phyloP scores from a whole-genome alignment of 768 basidiomycete genomes.

The Mycena albidolilacea region DNA sequence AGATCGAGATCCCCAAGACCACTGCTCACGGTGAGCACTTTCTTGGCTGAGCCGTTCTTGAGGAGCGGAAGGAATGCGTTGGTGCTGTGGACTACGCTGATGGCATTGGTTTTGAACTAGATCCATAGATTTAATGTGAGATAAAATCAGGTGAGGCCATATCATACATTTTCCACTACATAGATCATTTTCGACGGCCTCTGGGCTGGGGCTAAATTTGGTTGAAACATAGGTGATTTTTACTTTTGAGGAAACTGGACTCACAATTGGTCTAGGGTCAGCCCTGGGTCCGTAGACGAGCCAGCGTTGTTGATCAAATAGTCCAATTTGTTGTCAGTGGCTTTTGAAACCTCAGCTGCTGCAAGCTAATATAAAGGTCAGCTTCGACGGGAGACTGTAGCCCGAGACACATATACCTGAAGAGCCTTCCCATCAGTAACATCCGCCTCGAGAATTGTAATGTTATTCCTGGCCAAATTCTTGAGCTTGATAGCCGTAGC shows the following conservation, averaged over 20 bases:
- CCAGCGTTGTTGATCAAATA: conserved; percentile 22
- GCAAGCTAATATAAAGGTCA: background rate
- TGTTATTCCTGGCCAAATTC: background rate
- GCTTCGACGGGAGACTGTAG: background rate
- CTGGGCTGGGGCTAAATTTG: background rate
- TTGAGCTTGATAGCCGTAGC: background rate
- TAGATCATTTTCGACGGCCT: conserved; percentile 10
- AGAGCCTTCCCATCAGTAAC: background rate
- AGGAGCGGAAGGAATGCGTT: conserved; percentile 23
- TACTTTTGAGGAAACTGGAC: background rate
- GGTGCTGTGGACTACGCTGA: conserved; percentile 20
- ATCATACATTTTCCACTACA: conserved; percentile 8
- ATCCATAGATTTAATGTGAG: background rate
- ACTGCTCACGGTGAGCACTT: conserved; percentile 51
- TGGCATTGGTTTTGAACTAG: conserved; percentile 10
- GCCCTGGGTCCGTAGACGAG: background rate
- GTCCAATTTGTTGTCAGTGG: conserved; percentile 7
- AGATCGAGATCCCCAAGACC: conserved; percentile 50
- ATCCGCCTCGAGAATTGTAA: no score
- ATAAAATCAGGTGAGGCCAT: no score
- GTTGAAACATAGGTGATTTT: background rate
- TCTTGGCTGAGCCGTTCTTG: conserved; percentile 17
- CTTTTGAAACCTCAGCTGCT: background rate
- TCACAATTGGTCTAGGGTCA: conserved; percentile 3
- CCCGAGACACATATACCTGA: background rate